These are phyloP conservation scores for Anisodus acutangulus DNA, from an alignment of 257 asterid species.

Conservation along the genomic window DNA sequence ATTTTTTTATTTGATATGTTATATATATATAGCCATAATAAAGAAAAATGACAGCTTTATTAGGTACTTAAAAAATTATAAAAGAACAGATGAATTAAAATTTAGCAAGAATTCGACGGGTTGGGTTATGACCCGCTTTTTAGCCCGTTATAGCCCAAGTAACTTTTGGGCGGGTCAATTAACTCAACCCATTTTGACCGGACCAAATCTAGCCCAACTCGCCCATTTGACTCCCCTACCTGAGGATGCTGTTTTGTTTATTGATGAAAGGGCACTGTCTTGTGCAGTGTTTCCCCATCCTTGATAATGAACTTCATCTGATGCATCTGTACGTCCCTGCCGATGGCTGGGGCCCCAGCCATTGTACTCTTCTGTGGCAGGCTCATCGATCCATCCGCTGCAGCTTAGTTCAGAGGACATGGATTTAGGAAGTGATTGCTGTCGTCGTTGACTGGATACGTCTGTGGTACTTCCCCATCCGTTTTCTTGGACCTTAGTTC, in stretches of 20 bases:
- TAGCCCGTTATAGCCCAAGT: too few relatives aligned
- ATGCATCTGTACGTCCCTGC: conserved; percentile 1
- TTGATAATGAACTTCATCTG: conserved; percentile 12
- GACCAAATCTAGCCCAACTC: too few relatives aligned
- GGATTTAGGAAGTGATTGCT: background rate
- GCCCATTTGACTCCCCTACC: background rate
- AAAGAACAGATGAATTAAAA: too few relatives aligned
- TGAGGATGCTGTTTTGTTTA: background rate
- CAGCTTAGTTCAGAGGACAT: conserved; percentile 20
- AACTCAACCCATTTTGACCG: too few relatives aligned
- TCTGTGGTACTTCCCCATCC: conserved; percentile 31
- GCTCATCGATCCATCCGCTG: conserved; percentile 25
- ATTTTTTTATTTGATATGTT: too few relatives aligned
- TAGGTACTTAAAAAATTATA: too few relatives aligned
- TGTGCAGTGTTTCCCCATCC: conserved; percentile 11
- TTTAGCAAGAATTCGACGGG: too few relatives aligned
- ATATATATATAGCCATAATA: too few relatives aligned
- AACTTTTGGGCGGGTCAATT: too few relatives aligned
- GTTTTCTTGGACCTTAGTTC: background rate
- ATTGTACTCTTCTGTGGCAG: conserved; percentile 24
- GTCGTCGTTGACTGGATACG: background rate
- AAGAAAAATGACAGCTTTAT: too few relatives aligned
- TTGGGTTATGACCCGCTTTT: too few relatives aligned
- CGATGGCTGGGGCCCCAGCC: conserved; percentile 22
- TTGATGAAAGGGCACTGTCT: background rate